Evolutionary conservation across 805 yeast genomes (phyloP), one percentile per base, ranked within the genome.

Genomic region (Sugiyamaella valdiviana): DNA sequence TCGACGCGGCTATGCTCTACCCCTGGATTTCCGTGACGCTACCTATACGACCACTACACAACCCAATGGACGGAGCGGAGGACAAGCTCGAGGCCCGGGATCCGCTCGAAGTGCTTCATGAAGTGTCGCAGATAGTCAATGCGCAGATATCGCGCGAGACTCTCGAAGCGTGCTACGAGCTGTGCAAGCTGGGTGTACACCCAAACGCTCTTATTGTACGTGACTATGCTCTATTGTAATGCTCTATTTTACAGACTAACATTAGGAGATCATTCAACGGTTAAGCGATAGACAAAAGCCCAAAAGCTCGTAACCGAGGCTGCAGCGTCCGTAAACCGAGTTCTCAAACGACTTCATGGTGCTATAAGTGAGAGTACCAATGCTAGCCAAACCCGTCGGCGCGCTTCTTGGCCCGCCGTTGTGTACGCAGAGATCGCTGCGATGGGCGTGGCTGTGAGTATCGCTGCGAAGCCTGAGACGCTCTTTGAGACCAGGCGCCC

Each of bases 161-260:
- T 6, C 42, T 66, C 46, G 51, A 48, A 12, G 49, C 52, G 9
- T 58, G 64, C 39, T 46, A 52, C 40, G 53, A 51, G 20, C 58
- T 62, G 36, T 53, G 58, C 16, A 60, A 58, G 6, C 55, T 57
- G n/a, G 70, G 71, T 2, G 65, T 65, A 3, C 52, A 50, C 32
- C 68, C 70, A 1, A 59, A 59, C 20, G 55, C 59, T 1, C 47
- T 67, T 15, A 65, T 62, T 17, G 58, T 58, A 51, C 44, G 63
- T 17, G 35, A 41, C 43, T 17, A 6, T 39, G 12, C 17, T 12
- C 9, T 12, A 16, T 9, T 10, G 42, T 6, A 10, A 10, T 3
- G 14, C n/a, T 15, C 29, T 44, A 44, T 40, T n/a, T n/a, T n/a
- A n/a, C n/a, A n/a, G n/a, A n/a, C n/a, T n/a, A n/a, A n/a, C n/a